Conservation (phyloP, 2,329 filamentous ascomycete species). For the Hirsutella rhossiliensis region DNA sequence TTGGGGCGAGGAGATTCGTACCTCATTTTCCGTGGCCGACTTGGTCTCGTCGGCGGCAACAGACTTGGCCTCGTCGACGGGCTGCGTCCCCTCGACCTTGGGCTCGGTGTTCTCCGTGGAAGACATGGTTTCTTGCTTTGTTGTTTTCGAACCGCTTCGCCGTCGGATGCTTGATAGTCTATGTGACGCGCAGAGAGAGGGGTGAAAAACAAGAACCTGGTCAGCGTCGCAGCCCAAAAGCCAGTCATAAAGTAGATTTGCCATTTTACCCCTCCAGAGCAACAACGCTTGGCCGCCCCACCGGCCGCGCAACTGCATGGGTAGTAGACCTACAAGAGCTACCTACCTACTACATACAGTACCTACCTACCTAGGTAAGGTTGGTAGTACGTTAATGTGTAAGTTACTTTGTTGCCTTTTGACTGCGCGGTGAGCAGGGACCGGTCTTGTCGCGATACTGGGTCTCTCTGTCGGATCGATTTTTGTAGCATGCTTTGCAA, state of each 20-base stretch:
- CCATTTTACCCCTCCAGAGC: slow-evolving; percentile 2
- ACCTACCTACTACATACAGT: no score
- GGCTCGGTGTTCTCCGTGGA: slow-evolving; percentile 38
- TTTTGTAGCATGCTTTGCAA: no score
- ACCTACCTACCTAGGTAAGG: no score
- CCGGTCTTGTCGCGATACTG: no score
- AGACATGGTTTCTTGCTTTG: slow-evolving; percentile 28
- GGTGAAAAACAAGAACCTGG: neutral
- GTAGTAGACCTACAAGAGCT: no score
- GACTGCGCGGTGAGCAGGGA: no score
- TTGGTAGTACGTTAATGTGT: no score
- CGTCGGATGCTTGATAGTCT: neutral
- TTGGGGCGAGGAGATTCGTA: slow-evolving; percentile 5
- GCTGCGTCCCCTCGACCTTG: slow-evolving; percentile 37
- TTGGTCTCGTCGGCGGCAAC: neutral
- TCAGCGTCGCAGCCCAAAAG: slow-evolving; percentile 2
- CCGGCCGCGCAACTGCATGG: neutral
- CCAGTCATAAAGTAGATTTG: neutral
- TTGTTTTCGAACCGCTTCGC: neutral
- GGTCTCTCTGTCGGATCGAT: no score
- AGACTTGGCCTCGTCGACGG: slow-evolving; percentile 12
- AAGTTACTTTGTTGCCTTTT: no score
- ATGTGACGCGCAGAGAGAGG: neutral
- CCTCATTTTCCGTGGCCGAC: slow-evolving; percentile 14
- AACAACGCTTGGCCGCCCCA: neutral